A percentile compares a stretch with the other conserved stretches of the same genome.
phyloP scores from a whole-genome alignment of 1,139 yeast species.

The Hemisphaericaspora subhashii region DNA sequence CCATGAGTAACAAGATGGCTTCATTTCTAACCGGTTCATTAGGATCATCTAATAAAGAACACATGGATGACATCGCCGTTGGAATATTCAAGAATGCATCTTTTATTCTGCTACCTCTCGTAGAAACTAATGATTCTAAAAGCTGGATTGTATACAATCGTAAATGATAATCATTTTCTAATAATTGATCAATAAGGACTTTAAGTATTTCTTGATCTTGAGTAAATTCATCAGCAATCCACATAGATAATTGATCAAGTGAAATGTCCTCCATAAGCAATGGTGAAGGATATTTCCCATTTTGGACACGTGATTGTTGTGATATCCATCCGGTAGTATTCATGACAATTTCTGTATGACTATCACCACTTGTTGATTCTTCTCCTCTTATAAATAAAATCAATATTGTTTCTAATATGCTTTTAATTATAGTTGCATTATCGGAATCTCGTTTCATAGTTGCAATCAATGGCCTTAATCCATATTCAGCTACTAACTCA shows the following conservation, averaged over 20 bases:
- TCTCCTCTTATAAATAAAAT: conserved; percentile 75
- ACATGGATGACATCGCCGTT: conserved; percentile 76
- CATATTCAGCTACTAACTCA: conserved; percentile 88
- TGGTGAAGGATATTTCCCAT: conserved; percentile 84
- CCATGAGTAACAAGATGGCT: conserved; percentile 78
- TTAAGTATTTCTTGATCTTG: conserved; percentile 63
- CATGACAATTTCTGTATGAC: conserved; percentile 46
- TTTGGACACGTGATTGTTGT: conserved; percentile 72
- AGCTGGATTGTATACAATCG: conserved; percentile 80
- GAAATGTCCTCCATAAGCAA: conserved; percentile 57
- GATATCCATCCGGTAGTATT: conserved; percentile 60
- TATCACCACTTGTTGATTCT: conserved; percentile 29
- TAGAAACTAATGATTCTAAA: conserved; percentile 77
- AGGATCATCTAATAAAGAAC: conserved; percentile 63
- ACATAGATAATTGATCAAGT: conserved; percentile 83
- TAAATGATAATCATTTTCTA: conserved; percentile 66
- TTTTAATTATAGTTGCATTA: conserved; percentile 74
- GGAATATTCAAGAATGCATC: conserved; percentile 75
- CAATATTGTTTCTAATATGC: conserved; percentile 81
- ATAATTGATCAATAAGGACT: conserved; percentile 54
- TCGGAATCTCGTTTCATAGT: conserved; percentile 66
- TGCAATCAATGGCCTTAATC: conserved; percentile 70
- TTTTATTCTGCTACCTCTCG: conserved; percentile 74
- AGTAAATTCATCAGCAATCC: conserved; percentile 94
- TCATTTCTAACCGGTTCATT: conserved; percentile 93